Base-by-base conservation (phyloP, 306 rosid genomes). In the Datisca glomerata region DNA sequence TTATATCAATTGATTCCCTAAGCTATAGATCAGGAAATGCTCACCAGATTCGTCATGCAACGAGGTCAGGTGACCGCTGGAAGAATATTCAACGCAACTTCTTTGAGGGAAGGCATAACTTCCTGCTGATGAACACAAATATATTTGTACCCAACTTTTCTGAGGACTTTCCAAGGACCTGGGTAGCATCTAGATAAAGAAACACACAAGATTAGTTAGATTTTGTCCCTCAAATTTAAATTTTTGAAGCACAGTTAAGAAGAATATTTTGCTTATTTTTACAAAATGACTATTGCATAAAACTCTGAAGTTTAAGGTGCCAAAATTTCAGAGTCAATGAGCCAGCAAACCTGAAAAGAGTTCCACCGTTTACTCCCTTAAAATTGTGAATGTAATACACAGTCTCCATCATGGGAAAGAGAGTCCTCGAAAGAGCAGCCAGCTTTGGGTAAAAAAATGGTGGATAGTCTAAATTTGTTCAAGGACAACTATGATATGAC, bases 401-500 rank as follows among this genome's bases (percentile, higher is more conserved):
- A 38, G 93, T 89, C 54, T 89, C 93, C 93, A 80, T 80, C 47
- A 9, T 13, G 5, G 95, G 91, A 48, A 89, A 78, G 21, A 89
- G 64, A 58, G 84, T 74, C 79, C 77, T 75, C 2, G 66, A 25
- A 24, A 89, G 93, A 24, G 80, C 69, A 18, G 81, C 93, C 62
- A 89, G 86, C 64, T 80, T 89, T 12, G 95, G 93, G 63, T 80
- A 84, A 70, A 84, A 84, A 74, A 89, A 89, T 14, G 91, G 49
- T 43, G 95, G 91, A 62, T 84, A 89, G 66, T 89, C 97, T 89
- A 48, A 47, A 41, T 18, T 54, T 24, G 9, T 20, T 40, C 73
- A 60, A 83, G 74, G 85, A 72, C 69, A 32, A 68, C 57, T 14
- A 3, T 25, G 22, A 25, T 7, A 40, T 22, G 8, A 3, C 18